Evolutionary conservation across 176 grass and related monocot species (phyloP).

Genomic region (Triticum dicoccoides): DNA sequence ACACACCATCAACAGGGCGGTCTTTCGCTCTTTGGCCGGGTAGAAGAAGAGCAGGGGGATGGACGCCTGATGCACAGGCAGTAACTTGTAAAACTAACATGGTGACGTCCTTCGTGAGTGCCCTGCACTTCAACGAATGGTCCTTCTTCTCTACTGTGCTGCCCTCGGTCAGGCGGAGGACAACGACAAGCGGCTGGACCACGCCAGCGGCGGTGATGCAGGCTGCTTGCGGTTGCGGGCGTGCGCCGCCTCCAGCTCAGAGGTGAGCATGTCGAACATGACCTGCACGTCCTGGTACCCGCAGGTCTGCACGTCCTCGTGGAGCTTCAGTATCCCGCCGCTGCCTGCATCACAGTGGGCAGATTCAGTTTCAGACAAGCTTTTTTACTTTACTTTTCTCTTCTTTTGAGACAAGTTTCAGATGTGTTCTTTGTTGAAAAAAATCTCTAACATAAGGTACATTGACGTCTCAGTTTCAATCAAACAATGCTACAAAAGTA

Average conservation of each 20-base stretch:
- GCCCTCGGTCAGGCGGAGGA: not conserved
- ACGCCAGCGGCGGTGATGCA: not conserved
- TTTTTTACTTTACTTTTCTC: not conserved
- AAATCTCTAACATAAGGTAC: not conserved
- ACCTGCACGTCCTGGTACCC: conserved; percentile 88
- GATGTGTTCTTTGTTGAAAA: not conserved
- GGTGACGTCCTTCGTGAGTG: not conserved
- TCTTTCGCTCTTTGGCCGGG: conserved; percentile 20
- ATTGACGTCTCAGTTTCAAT: not conserved
- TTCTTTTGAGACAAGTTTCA: not conserved
- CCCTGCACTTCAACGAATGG: not conserved
- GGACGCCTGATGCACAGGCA: not conserved
- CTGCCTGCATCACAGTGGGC: conserved; percentile 37
- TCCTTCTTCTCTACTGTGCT: not conserved
- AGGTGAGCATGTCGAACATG: conserved; percentile 87
- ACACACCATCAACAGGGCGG: conserved; percentile 19
- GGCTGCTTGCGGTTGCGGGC: conserved; percentile 20
- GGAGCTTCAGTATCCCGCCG: conserved; percentile 66
- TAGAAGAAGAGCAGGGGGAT: conserved; percentile 51
- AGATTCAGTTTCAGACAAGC: not conserved
- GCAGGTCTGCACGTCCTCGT: conserved; percentile 78
- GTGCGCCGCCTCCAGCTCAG: conserved; percentile 50
- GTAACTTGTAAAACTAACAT: not conserved
- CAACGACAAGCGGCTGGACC: conserved; percentile 11
- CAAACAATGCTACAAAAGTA: not conserved